phyloP scores from a whole-genome alignment of 1,139 yeast genomes.

The Neolecta irregularis region DNA sequence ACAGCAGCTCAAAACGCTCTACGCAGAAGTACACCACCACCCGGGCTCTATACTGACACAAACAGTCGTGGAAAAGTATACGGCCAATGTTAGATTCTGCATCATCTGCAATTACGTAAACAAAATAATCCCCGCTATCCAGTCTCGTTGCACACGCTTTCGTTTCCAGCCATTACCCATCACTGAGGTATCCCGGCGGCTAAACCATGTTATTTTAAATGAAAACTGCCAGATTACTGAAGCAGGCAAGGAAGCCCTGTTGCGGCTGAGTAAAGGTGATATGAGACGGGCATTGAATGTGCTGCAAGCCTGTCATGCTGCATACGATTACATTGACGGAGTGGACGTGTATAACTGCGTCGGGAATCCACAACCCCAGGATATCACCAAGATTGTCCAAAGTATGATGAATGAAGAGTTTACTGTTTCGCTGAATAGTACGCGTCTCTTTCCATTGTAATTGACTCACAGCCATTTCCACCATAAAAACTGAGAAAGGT shows the following conservation, averaged over 20 bases:
- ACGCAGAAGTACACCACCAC: slow-evolving; percentile 39
- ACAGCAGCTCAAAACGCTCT: slow-evolving; percentile 91
- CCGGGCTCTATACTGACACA: background rate
- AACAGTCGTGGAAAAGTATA: slow-evolving; percentile 69
- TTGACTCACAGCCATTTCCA: slow-evolving; percentile 8
- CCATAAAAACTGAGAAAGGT: slow-evolving; percentile 55
- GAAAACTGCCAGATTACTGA: slow-evolving; percentile 47
- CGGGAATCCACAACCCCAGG: slow-evolving; percentile 88
- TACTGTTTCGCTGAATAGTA: slow-evolving; percentile 57
- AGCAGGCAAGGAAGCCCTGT: slow-evolving; percentile 50
- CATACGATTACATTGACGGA: slow-evolving; percentile 41
- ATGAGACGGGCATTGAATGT: slow-evolving; percentile 94
- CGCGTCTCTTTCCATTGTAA: slow-evolving; percentile 23
- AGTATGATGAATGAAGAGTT: slow-evolving; percentile 76
- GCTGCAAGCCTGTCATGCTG: slow-evolving; percentile 82
- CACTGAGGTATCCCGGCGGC: slow-evolving; percentile 50
- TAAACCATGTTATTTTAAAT: slow-evolving; percentile 48
- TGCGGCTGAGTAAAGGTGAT: slow-evolving; percentile 70
- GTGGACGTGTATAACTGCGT: slow-evolving; percentile 83
- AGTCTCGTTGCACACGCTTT: slow-evolving; percentile 89
- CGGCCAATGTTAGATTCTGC: slow-evolving; percentile 89
- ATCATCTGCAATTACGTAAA: slow-evolving; percentile 93
- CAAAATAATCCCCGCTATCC: slow-evolving; percentile 83
- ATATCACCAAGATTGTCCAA: slow-evolving; percentile 57
- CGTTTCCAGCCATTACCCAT: slow-evolving; percentile 70